A percentile compares a stretch with the other conserved stretches of the same genome.
phyloP scores from a whole-genome alignment of 2,329 filamentous ascomycete species.

The Claviceps sp. region DNA sequence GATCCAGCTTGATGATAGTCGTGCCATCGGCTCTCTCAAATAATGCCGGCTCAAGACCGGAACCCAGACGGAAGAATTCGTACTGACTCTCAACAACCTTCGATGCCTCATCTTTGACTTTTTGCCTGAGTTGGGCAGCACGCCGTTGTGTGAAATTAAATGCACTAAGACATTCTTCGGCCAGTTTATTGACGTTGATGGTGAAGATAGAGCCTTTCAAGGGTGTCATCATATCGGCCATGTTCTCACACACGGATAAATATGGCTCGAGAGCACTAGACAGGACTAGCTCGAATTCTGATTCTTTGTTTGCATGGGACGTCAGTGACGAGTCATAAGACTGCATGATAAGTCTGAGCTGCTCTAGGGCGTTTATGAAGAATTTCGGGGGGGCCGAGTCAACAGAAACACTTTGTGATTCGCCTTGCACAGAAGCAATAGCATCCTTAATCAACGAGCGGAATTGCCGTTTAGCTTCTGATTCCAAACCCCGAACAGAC shows the following conservation, averaged over 20 bases:
- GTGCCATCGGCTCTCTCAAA: constrained; percentile 31
- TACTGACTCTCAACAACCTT: constrained; percentile 56
- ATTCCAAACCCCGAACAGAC: constrained; percentile 53
- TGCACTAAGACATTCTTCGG: constrained; percentile 38
- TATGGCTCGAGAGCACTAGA: constrained; percentile 77
- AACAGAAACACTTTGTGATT: constrained; percentile 55
- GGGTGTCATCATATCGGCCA: constrained; percentile 45
- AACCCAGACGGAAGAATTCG: constrained; percentile 57
- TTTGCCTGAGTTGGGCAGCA: constrained; percentile 39
- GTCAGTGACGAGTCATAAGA: constrained; percentile 75
- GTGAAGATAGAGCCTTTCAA: constrained; percentile 55
- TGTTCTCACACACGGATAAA: constrained; percentile 57
- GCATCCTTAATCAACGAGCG: constrained; percentile 68
- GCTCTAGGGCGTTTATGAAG: constrained; percentile 64
- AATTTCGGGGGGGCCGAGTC: constrained; percentile 71
- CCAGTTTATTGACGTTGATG: constrained; percentile 55
- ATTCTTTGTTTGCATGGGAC: constrained; percentile 41
- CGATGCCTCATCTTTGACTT: constrained; percentile 40
- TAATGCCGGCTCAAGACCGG: constrained; percentile 56
- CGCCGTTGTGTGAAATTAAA: constrained; percentile 52
- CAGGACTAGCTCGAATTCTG: constrained; percentile 62
- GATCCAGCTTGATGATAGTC: constrained; percentile 20
- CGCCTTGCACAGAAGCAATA: constrained; percentile 57
- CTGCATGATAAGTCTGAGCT: constrained; percentile 65
- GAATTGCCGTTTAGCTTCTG: constrained; percentile 72